Evolutionary conservation across 139 green algal genomes (phyloP).

Genomic region (Chlorella vulgaris): DNA sequence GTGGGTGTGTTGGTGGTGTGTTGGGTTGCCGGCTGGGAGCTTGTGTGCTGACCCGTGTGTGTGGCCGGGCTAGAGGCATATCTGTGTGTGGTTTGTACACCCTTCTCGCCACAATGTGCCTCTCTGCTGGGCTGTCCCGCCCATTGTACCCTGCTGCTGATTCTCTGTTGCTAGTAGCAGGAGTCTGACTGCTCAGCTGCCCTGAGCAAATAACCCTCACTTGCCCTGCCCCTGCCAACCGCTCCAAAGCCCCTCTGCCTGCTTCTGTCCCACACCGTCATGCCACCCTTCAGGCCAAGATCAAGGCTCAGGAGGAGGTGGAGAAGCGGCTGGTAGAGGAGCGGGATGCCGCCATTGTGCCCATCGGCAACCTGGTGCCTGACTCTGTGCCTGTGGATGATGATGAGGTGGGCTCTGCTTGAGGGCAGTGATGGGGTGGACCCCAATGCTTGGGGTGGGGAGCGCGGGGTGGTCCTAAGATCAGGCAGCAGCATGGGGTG

Average conservation of each 20-base stretch:
- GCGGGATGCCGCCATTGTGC: constrained; percentile 73
- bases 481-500: too few relatives aligned
- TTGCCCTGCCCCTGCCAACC: too few relatives aligned
- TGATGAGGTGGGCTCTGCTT: constrained; percentile 78
- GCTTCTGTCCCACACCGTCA: background rate
- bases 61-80: too few relatives aligned
- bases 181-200: too few relatives aligned
- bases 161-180: too few relatives aligned
- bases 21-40: background rate
- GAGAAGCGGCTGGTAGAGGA: constrained; percentile 46
- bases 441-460: background rate
- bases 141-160: too few relatives aligned
- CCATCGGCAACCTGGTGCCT: constrained; percentile 99
- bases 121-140: too few relatives aligned
- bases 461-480: too few relatives aligned
- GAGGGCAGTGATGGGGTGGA: too few relatives aligned
- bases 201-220: too few relatives aligned
- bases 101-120: too few relatives aligned
- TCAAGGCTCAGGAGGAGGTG: constrained; percentile 29
- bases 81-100: too few relatives aligned
- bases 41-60: background rate
- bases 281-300: background rate
- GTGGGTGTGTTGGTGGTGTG: constrained; percentile 52
- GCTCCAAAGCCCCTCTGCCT: background rate
- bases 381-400: constrained; percentile 91